Base-by-base conservation (phyloP, 345 rosid genomes). In the Brassica cretica region DNA sequence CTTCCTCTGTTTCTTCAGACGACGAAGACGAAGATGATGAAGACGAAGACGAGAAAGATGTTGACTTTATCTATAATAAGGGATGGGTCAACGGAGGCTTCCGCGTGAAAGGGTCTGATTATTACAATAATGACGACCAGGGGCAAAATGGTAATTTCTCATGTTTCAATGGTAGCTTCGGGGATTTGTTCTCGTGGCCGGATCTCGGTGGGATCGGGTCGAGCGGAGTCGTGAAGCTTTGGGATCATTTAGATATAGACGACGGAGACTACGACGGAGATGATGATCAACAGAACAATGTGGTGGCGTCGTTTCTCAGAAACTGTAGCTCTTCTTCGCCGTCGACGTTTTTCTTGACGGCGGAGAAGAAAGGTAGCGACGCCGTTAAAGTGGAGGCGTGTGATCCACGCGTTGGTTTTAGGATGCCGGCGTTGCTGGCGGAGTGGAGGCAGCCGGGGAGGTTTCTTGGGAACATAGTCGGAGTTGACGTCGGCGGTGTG, bases 361-460 rank as follows among this genome's bases (percentile, higher is more conserved):
- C 88, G 16, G 86, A 81, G 32, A 62, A 69, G 63, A 86, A 41
- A 19, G 71, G 76, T 0, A 8, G 73, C 2, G 80, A 86, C 55
- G 75, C 69, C 12, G 84, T 86, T 0, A 58, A 76, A 16, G 55
- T 93, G 19, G 75, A 78, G 15, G 86, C 88, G 33, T 89, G 97
- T 87, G 98, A 93, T 84, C 72, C 77, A 37, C 96, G 98, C 35
- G 82, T 84, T 0, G 85, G 82, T 5, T 71, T 77, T 51, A 41
- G 74, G 49, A 39, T 83, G 18, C 96, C 98, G 68, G 81, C 85
- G 46, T 83, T 93, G 15, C 61, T 88, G 2, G 91, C 91, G 6
- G 98, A 91, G 59, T 90, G 96, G 94, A 78, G 84, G 51, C 88
- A 90, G 2, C 82, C 66, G 53, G 82, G 74, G 49, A 49, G 29